These are phyloP conservation scores for Geotrichum phurueaensis DNA, from an alignment of 1,139 yeast species.

Conservation along the genomic window DNA sequence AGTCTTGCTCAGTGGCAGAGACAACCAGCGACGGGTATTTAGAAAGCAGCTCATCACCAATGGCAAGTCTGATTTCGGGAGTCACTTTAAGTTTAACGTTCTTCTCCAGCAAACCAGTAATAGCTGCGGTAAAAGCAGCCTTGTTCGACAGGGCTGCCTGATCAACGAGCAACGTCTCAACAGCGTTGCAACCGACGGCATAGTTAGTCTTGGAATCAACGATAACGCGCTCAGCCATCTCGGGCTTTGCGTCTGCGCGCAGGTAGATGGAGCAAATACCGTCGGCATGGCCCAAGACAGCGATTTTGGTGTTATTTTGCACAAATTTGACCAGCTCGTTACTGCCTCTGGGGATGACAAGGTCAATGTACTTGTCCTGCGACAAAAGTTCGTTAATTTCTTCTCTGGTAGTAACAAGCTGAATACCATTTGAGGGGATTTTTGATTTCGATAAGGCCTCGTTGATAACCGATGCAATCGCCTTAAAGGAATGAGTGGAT, in stretches of 20 bases:
- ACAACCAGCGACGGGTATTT: constrained; percentile 36
- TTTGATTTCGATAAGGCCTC: constrained; percentile 48
- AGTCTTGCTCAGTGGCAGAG: constrained; percentile 54
- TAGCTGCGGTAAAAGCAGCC: constrained; percentile 40
- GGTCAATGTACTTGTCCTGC: constrained; percentile 85
- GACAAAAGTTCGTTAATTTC: constrained; percentile 78
- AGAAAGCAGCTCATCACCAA: constrained; percentile 22
- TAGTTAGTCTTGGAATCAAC: constrained; percentile 91
- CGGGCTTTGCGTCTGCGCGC: constrained; percentile 67
- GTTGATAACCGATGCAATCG: constrained; percentile 69
- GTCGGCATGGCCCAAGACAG: constrained; percentile 97
- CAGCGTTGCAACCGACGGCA: constrained; percentile 98
- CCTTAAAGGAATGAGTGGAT: constrained; percentile 73
- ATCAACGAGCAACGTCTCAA: constrained; percentile 74
- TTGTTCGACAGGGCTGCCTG: constrained; percentile 40
- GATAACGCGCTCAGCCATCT: constrained; percentile 65
- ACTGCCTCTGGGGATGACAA: constrained; percentile 96
- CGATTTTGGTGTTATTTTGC: constrained; percentile 83
- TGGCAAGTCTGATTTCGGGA: constrained; percentile 42
- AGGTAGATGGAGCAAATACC: constrained; percentile 89
- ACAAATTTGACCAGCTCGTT: constrained; percentile 82
- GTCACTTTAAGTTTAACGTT: constrained; percentile 69
- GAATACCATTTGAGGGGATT: constrained; percentile 77
- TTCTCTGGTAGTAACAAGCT: constrained; percentile 79
- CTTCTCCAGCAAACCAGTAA: constrained; percentile 49